These are phyloP conservation scores for Silene latifolia DNA, from an alignment of 148 eudicot genomes.

Conservation along the genomic window DNA sequence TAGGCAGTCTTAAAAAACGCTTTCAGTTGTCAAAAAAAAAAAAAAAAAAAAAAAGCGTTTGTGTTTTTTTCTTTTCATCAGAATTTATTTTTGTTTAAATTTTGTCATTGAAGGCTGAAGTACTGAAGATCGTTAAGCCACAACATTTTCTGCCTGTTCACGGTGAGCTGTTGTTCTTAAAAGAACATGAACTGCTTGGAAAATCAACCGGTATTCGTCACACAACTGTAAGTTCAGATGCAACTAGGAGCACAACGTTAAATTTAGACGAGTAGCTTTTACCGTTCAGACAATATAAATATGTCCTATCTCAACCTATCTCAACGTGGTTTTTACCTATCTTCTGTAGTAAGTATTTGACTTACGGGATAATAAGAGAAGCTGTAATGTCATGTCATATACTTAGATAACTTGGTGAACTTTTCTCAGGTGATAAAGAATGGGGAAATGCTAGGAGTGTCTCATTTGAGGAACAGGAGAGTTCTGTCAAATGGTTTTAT, in stretches of 20 bases:
- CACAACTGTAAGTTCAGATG: constrained; percentile 64
- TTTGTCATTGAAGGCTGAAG: constrained; percentile 64
- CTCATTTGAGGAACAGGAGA: constrained; percentile 86
- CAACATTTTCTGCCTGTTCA: constrained; percentile 98
- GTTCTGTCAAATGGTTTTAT: constrained; percentile 85
- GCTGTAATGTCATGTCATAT: background rate
- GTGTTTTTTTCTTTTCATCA: background rate
- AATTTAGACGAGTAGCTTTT: background rate
- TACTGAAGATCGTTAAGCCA: constrained; percentile 89
- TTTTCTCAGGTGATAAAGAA: constrained; percentile 81
- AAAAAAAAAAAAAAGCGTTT: too few relatives aligned
- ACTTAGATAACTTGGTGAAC: background rate
- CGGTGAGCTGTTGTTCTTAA: constrained; percentile 90
- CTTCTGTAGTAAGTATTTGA: background rate
- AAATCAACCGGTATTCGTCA: constrained; percentile 86
- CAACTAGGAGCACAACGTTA: background rate
- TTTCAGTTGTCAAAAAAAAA: too few relatives aligned
- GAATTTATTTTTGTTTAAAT: background rate
- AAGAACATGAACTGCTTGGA: constrained; percentile 95
- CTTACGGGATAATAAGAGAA: background rate
- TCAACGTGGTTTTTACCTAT: background rate
- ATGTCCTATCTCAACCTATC: background rate
- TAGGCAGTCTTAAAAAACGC: too few relatives aligned
- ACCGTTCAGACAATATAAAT: constrained; percentile 2
- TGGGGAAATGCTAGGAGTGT: constrained; percentile 99